A percentile compares a stretch with the other conserved stretches of the same genome.
Conservation (phyloP, 495 filamentous ascomycete genomes). For the Aspergillus hancockii region DNA sequence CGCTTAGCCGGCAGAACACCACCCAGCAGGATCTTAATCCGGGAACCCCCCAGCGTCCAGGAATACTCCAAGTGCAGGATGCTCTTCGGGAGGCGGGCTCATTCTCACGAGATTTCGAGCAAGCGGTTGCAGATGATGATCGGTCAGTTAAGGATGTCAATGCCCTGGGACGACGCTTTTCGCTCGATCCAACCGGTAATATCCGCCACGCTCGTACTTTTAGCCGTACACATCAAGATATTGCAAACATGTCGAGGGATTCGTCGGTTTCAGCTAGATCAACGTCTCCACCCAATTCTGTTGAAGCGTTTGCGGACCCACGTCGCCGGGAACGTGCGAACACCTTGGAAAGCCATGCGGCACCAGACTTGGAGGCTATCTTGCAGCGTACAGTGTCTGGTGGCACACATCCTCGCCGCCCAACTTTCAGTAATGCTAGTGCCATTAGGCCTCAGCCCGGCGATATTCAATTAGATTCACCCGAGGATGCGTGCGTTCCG, state of each 20-base stretch:
- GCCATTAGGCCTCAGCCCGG: constrained; percentile 46
- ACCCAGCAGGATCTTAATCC: constrained; percentile 26
- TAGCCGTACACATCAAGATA: constrained; percentile 46
- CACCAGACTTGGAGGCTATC: constrained; percentile 58
- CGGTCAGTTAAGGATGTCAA: constrained; percentile 45
- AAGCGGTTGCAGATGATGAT: constrained; percentile 84
- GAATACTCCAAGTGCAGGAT: constrained; percentile 53
- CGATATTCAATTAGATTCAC: constrained; percentile 45
- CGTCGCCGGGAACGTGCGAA: constrained; percentile 67
- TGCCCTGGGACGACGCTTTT: constrained; percentile 39
- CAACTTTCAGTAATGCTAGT: constrained; percentile 63
- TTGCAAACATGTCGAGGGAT: constrained; percentile 43
- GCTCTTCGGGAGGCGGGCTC: constrained; percentile 48
- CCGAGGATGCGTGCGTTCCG: constrained; percentile 88
- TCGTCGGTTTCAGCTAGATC: constrained; percentile 67
- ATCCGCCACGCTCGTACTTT: constrained; percentile 39
- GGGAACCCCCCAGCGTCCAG: constrained; percentile 41
- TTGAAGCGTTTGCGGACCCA: constrained; percentile 90
- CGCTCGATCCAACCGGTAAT: constrained; percentile 39
- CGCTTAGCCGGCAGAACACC: constrained; percentile 42
- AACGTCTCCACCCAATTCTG: constrained; percentile 89
- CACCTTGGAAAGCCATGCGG: constrained; percentile 60
- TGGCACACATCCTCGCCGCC: constrained; percentile 60
- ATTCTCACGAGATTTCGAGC: constrained; percentile 70
- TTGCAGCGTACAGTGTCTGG: constrained; percentile 73